A percentile compares a stretch with the other conserved stretches of the same genome.
These are phyloP conservation scores for Pseudonectria buxi DNA, from an alignment of 2,329 filamentous ascomycete species.

Conservation along the genomic window DNA sequence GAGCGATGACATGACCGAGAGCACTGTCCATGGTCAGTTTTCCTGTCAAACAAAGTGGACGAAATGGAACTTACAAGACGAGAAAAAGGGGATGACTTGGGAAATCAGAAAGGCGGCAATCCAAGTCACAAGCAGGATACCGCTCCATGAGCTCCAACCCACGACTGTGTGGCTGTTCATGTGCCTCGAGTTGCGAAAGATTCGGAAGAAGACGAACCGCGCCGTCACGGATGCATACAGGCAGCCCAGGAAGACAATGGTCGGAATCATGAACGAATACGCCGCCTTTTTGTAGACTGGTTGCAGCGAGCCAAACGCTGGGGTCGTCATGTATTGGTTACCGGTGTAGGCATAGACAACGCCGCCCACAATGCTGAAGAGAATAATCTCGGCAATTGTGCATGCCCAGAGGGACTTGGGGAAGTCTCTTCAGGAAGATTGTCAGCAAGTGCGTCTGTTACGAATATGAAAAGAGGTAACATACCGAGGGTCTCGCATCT, in stretches of 20 bases:
- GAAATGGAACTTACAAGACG: slow-evolving; percentile 47
- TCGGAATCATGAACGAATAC: slow-evolving; percentile 94
- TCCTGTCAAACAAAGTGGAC: background rate
- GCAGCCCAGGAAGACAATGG: slow-evolving; percentile 84
- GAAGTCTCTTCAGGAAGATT: slow-evolving; percentile 58
- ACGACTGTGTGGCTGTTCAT: slow-evolving; percentile 72
- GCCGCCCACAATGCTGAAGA: slow-evolving; percentile 76
- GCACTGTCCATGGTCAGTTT: slow-evolving; percentile 30
- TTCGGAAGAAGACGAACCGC: slow-evolving; percentile 85
- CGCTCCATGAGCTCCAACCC: slow-evolving; percentile 74
- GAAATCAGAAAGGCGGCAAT: slow-evolving; percentile 87
- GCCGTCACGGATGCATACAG: slow-evolving; percentile 86
- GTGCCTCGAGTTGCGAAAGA: slow-evolving; percentile 75
- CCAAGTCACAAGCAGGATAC: slow-evolving; percentile 66
- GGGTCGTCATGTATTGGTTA: slow-evolving; percentile 79
- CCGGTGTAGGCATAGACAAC: slow-evolving; percentile 85
- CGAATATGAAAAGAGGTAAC: slow-evolving; percentile 3
- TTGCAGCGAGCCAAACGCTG: slow-evolving; percentile 78
- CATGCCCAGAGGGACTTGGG: slow-evolving; percentile 89
- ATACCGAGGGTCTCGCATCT: slow-evolving; percentile 65
- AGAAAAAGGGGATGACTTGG: slow-evolving; percentile 90
- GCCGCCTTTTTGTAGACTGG: slow-evolving; percentile 79
- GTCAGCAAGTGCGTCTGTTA: slow-evolving; percentile 19
- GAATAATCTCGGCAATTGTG: slow-evolving; percentile 78
- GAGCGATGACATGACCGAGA: slow-evolving; percentile 75